phyloP scores from a whole-genome alignment of 2,329 filamentous ascomycete species.

The Aureobasidium sp. region DNA sequence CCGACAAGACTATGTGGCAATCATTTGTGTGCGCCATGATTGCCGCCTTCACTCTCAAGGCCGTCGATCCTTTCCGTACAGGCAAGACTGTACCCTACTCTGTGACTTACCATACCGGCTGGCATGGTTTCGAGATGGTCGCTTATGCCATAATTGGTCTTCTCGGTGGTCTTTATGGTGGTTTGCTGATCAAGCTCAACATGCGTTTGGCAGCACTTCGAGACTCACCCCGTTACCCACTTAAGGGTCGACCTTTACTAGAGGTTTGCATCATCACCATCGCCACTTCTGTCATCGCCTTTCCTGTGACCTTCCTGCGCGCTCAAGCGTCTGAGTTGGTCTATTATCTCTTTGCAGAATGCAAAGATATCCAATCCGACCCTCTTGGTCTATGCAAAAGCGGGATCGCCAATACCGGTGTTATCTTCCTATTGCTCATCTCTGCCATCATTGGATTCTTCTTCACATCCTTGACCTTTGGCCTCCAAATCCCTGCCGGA shows the following conservation, averaged over 20 bases:
- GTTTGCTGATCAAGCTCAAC: constrained; percentile 89
- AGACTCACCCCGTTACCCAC: constrained; percentile 53
- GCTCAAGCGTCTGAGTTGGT: constrained; percentile 87
- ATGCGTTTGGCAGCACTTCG: constrained; percentile 80
- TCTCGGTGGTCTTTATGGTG: constrained; percentile 87
- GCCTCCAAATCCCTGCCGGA: constrained; percentile 86
- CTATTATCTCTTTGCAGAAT: constrained; percentile 86
- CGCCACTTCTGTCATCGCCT: constrained; percentile 83
- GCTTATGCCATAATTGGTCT: constrained; percentile 84
- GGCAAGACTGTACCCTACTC: constrained; percentile 95
- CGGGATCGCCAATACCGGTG: constrained; percentile 71
- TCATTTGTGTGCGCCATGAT: constrained; percentile 99
- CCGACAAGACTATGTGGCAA: constrained; percentile 99
- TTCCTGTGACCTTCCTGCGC: constrained; percentile 93
- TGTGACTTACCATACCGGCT: constrained; percentile 82
- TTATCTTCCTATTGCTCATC: constrained; percentile 73
- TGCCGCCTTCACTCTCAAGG: constrained; percentile 88
- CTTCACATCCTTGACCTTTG: constrained; percentile 82
- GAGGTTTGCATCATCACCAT: constrained; percentile 77
- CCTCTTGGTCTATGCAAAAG: constrained; percentile 85
- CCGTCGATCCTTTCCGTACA: constrained; percentile 87
- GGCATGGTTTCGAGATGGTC: constrained; percentile 90
- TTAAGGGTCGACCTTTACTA: constrained; percentile 61
- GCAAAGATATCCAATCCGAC: constrained; percentile 72
- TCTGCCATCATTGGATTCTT: constrained; percentile 79